Percentiles rank a stretch among this genome's conserved stretches.
These are phyloP conservation scores for Podospora didyma DNA, from an alignment of 495 filamentous ascomycete genomes.

Conservation along the genomic window DNA sequence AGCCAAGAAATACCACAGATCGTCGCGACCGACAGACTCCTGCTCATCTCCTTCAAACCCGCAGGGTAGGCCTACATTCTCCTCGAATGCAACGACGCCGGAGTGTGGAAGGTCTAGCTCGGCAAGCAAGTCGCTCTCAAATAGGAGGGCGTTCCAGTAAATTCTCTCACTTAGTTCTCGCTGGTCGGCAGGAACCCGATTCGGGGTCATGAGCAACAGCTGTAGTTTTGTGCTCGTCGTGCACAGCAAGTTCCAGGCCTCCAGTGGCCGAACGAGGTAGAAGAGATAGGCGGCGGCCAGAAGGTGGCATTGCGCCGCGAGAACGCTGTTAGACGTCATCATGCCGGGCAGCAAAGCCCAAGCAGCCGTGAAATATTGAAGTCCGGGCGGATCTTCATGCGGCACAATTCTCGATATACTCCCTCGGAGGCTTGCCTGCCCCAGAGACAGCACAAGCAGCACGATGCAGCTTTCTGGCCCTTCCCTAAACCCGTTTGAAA, in stretches of 20 bases:
- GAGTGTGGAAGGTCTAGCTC: slow-evolving; percentile 80
- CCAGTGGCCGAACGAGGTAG: slow-evolving; percentile 74
- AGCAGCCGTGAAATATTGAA: slow-evolving; percentile 74
- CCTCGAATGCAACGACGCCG: slow-evolving; percentile 75
- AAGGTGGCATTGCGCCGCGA: slow-evolving; percentile 74
- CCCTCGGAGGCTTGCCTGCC: slow-evolving; percentile 63
- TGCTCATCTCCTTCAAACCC: slow-evolving; percentile 70
- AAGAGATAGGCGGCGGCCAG: slow-evolving; percentile 76
- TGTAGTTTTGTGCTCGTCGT: slow-evolving; percentile 79
- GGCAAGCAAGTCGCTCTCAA: slow-evolving; percentile 76
- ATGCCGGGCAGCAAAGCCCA: slow-evolving; percentile 73
- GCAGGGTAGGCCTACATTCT: slow-evolving; percentile 70
- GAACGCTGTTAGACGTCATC: slow-evolving; percentile 73
- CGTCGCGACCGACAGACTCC: slow-evolving; percentile 62
- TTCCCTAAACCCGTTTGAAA: slow-evolving; percentile 67
- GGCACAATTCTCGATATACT: slow-evolving; percentile 69
- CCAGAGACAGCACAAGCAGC: slow-evolving; percentile 73
- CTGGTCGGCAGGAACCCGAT: slow-evolving; percentile 61
- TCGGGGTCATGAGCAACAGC: slow-evolving; percentile 66
- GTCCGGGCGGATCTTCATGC: slow-evolving; percentile 70
- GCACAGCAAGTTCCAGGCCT: slow-evolving; percentile 77
- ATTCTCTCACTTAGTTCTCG: slow-evolving; percentile 70
- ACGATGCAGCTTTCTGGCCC: slow-evolving; percentile 80
- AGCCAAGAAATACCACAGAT: slow-evolving; percentile 80
- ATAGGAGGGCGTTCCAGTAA: slow-evolving; percentile 79